Base-by-base conservation (phyloP, 2,329 filamentous ascomycete genomes). In the Coniella lustricola region DNA sequence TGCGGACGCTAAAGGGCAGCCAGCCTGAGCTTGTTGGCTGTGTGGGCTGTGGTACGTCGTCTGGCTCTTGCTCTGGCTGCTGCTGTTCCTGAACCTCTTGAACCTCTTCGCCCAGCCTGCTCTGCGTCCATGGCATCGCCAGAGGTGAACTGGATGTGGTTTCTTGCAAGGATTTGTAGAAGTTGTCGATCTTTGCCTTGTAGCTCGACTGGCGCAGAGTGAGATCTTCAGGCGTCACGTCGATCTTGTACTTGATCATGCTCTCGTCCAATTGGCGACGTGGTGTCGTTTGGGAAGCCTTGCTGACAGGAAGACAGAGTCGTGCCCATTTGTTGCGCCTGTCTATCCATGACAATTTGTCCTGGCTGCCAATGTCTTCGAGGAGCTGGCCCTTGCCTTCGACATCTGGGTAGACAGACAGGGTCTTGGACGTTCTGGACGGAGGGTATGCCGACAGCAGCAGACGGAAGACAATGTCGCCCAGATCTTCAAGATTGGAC, bases 391-490 rank as follows among this genome's bases (percentile, higher is more conserved):
- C 64, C 3, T 33, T 25, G 12, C 46, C 29, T n/a, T 45, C 31
- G 8, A 48, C 14, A 25, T 43, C 7, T 8, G 22, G 33, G 7
- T 44, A 43, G 33, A 50, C 41, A 32, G 58, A 55, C 1, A 67
- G 55, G n/a, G 52, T 51, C 7, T 54, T 57, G 4, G 49, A 54
- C 14, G 54, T 56, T 3, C 53, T 47, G 10, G 55, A 52, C 5
- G 59, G 52, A 2, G 55, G 55, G 29, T 56, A 63, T 10, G 64
- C 63, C 4, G 63, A 64, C 31, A 67, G 58, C 3, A 79, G 57
- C 3, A 77, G 64, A 25, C 76, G 71, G 40, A 67, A 59, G 14
- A 75, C 72, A 13, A 70, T 60, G 36, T 78, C 72, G 31, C 62
- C 63, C 1, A 63, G 56, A 46, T 68, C 63, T 56, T 77, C 72